Conservation (phyloP, 192 early-diverging fungal genomes). For the Rhizophlyctis rosea region DNA sequence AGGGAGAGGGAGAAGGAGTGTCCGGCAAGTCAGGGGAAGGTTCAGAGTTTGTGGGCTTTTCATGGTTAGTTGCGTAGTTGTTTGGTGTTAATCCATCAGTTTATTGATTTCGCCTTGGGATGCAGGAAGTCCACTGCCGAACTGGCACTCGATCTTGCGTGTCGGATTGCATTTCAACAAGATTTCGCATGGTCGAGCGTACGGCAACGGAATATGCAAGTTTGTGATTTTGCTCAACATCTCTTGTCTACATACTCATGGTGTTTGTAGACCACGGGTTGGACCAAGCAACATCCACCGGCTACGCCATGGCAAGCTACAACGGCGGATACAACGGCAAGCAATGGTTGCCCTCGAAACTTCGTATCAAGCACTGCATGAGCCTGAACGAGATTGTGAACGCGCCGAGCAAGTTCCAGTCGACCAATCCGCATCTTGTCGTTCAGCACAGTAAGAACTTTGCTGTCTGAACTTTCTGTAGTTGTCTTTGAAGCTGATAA, state of each 20-base stretch:
- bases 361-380: slow-evolving; percentile 35
- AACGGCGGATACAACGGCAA: background rate
- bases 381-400: slow-evolving; percentile 47
- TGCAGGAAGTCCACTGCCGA: slow-evolving; percentile 29
- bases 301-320: too few relatives aligned
- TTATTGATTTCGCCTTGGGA: background rate
- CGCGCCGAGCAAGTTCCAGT: slow-evolving; percentile 33
- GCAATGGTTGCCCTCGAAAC: slow-evolving; percentile 30
- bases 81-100: background rate
- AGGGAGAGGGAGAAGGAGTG: slow-evolving; percentile 19
- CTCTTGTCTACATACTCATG: slow-evolving; percentile 16
- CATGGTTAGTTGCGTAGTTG: slow-evolving; percentile 27
- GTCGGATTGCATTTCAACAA: slow-evolving; percentile 38
- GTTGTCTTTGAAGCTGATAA: background rate
- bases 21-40: slow-evolving; percentile 4
- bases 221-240: background rate
- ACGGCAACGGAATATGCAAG: slow-evolving; percentile 44
- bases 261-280: slow-evolving; percentile 33
- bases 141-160: slow-evolving; percentile 48
- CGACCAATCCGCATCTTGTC: slow-evolving; percentile 35
- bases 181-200: slow-evolving; percentile 41
- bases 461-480: too few relatives aligned
- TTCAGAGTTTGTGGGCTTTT: slow-evolving; percentile 28
- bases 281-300: slow-evolving; percentile 10
- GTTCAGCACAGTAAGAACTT: slow-evolving; percentile 17